A percentile compares a stretch with the other conserved stretches of the same genome.
phyloP scores from a whole-genome alignment of 495 filamentous ascomycete genomes.

The Cladorrhinum samala region DNA sequence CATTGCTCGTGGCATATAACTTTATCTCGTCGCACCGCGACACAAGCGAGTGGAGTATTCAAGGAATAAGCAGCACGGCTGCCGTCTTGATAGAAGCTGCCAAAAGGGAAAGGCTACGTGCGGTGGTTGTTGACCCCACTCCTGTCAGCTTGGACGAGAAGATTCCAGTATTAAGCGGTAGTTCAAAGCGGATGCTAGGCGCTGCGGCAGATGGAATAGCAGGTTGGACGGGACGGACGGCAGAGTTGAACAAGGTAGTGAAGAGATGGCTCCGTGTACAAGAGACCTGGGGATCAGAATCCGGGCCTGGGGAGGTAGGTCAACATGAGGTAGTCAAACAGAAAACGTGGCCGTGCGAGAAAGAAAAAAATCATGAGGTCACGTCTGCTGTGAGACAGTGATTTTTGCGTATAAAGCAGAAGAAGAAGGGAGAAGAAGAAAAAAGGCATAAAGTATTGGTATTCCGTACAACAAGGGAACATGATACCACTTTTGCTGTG shows the following conservation, averaged over 20 bases:
- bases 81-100: conserved; percentile 64
- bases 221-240: conserved; percentile 60
- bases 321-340: not conserved
- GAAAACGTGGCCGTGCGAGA: not conserved
- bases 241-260: conserved; percentile 57
- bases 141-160: conserved; percentile 25
- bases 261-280: conserved; percentile 69
- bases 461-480: too few species aligned
- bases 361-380: not conserved
- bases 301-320: conserved; percentile 6
- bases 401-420: not conserved
- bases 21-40: conserved; percentile 60
- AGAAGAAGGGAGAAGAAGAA: too few species aligned
- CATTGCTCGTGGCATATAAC: conserved; percentile 57
- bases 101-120: conserved; percentile 27
- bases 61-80: conserved; percentile 67
- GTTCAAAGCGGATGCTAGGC: conserved; percentile 37
- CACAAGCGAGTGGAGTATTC: conserved; percentile 76
- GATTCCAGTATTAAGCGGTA: conserved; percentile 60
- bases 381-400: not conserved
- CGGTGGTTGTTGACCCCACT: conserved; percentile 28
- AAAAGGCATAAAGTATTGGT: too few species aligned
- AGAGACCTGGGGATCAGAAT: conserved; percentile 31
- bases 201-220: conserved; percentile 52
- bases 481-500: too few species aligned